These are phyloP conservation scores for Mimosa pudica DNA, from an alignment of 306 rosid species.

Conservation along the genomic window DNA sequence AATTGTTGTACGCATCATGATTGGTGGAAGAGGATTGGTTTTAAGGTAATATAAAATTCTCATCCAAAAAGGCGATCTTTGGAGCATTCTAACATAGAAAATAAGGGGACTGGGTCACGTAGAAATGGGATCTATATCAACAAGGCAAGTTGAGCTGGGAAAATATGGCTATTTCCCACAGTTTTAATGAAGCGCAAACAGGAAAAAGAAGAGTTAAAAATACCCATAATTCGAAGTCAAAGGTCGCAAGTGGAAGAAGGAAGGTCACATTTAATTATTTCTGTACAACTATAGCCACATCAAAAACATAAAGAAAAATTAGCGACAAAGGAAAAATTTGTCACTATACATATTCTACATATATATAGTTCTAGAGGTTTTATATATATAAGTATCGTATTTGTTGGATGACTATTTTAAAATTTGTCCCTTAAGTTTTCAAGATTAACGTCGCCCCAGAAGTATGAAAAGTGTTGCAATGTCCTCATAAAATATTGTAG, in stretches of 20 bases:
- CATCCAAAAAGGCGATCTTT: slow-evolving; percentile 49
- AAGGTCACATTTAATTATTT: slow-evolving; percentile 47
- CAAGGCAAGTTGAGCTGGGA: slow-evolving; percentile 39
- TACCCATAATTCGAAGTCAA: slow-evolving; percentile 24
- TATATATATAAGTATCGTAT: too few species aligned
- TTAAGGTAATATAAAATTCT: slow-evolving; percentile 28
- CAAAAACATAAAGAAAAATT: slow-evolving; percentile 33
- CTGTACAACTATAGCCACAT: slow-evolving; percentile 31
- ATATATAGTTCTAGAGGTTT: too few species aligned
- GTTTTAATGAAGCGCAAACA: neutral
- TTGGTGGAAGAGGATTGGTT: slow-evolving; percentile 1
- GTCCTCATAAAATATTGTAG: too few species aligned
- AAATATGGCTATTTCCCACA: neutral
- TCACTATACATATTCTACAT: neutral
- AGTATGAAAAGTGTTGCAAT: too few species aligned
- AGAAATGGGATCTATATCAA: slow-evolving; percentile 23
- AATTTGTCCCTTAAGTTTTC: too few species aligned
- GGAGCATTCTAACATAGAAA: slow-evolving; percentile 38
- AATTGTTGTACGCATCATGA: slow-evolving; percentile 6
- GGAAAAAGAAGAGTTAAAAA: neutral
- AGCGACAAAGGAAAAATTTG: slow-evolving; percentile 26
- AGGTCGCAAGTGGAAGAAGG: slow-evolving; percentile 40
- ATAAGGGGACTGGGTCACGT: slow-evolving; percentile 8
- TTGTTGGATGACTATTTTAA: too few species aligned
- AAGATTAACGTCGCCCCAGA: too few species aligned